Evolutionary conservation across 768 basidiomycete species (phyloP), one percentile per base, ranked within the genome.

Genomic region (Tulasnella sp.): DNA sequence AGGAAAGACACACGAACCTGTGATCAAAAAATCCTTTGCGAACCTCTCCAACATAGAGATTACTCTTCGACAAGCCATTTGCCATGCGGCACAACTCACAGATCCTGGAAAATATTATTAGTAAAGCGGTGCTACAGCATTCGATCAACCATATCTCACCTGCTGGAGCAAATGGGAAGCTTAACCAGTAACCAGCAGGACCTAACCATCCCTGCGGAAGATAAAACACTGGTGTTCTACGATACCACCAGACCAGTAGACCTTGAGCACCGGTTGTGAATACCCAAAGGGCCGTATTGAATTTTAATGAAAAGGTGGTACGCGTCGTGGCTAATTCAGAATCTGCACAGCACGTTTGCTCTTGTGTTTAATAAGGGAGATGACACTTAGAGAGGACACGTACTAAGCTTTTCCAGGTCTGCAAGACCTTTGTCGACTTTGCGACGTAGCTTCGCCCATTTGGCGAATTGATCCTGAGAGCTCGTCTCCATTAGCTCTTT

Each of bases 381-480:
- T 24, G 13, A 16, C 45, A 47, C 3, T 32, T 2, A 31, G 6
- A 9, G 32, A 39, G 8, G 4, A 20, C 13, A 66, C 68, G 57
- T 39, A 96, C 92, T 98, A 56, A 90, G 72, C 65, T 81, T 83
- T 69, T 98, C 92, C 3, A 98, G 72, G 49, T 99, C 91, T 34
- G 79, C 76, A 15, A 95, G 65, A 16, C 83, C 87, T 66, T 93
- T 96, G 69, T 98, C 93, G 39, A 96, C 78, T 58, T 76, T 87
- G 58, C 95, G 68, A 59, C 85, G 70, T 62, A 98, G 68, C 68
- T 90, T 91, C 41, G 93, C 93, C 93, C 95, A 98, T 68, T 90
- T 96, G 16, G 91, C 88, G 63, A 99, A 99, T 61, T 98, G 87
- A 62, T 96, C 92, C 63, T 98, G 95, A 15, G 90, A 85, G 59